These are phyloP conservation scores for Triangularia setosa DNA, from an alignment of 2,329 filamentous ascomycete species.

Conservation along the genomic window DNA sequence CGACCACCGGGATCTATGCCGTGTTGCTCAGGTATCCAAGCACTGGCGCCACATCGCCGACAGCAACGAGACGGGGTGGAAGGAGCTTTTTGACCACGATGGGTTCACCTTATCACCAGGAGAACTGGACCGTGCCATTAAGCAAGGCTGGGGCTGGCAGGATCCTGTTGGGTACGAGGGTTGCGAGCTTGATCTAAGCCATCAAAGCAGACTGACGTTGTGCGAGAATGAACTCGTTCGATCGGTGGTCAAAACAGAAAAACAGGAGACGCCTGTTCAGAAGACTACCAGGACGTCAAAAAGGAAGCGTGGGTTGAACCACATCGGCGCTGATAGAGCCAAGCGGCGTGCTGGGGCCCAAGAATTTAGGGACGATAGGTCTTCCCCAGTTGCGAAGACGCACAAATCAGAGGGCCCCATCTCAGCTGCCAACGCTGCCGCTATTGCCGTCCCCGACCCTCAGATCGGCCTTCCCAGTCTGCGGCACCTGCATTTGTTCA, in stretches of 20 bases:
- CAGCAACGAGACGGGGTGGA: conserved; percentile 93
- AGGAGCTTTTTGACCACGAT: conserved; percentile 80
- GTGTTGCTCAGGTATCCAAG: conserved; percentile 88
- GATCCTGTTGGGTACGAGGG: conserved; percentile 72
- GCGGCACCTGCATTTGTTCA: conserved; percentile 85
- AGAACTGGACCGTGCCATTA: conserved; percentile 80
- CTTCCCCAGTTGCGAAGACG: conserved; percentile 39
- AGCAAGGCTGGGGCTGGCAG: conserved; percentile 97
- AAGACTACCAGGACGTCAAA: conserved; percentile 45
- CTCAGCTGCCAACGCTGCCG: conserved; percentile 82
- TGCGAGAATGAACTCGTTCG: conserved; percentile 51
- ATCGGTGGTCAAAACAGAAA: conserved; percentile 38
- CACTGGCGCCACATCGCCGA: conserved; percentile 90
- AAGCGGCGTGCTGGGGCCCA: conserved; percentile 52
- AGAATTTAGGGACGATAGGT: conserved; percentile 43
- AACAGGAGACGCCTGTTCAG: conserved; percentile 35
- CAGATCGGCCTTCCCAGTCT: conserved; percentile 74
- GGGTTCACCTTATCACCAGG: conserved; percentile 74
- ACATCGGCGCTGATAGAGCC: conserved; percentile 44
- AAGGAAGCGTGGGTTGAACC: conserved; percentile 51
- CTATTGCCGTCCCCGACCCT: conserved; percentile 75
- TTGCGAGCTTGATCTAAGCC: conserved; percentile 76
- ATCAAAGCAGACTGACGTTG: conserved; percentile 48
- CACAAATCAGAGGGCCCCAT: conserved; percentile 75
- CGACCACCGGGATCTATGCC: conserved; percentile 79